These are phyloP conservation scores for Naganishia liquefaciens DNA, from an alignment of 1,284 basidiomycete species.

Conservation along the genomic window DNA sequence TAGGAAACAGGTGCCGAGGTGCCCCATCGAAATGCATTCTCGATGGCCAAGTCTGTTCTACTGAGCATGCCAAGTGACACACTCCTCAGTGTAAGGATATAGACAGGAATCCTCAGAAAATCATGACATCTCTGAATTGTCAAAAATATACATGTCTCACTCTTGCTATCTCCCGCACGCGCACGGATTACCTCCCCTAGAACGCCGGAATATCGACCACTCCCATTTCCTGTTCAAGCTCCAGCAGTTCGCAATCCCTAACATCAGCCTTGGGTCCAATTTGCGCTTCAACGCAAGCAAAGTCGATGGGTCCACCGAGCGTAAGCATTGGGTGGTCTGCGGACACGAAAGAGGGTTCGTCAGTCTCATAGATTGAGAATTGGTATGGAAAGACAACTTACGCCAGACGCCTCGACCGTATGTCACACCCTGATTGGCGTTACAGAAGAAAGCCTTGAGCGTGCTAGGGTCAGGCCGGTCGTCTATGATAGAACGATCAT, in stretches of 20 bases:
- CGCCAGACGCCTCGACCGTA: slow-evolving; percentile 85
- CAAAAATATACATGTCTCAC: too few relatives aligned
- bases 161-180: too few relatives aligned
- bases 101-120: too few relatives aligned
- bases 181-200: not conserved
- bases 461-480: slow-evolving; percentile 72
- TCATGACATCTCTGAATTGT: too few relatives aligned
- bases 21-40: too few relatives aligned
- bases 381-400: slow-evolving; percentile 54
- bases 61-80: too few relatives aligned
- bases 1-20: too few relatives aligned
- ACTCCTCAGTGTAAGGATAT: too few relatives aligned
- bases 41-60: too few relatives aligned
- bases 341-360: not conserved
- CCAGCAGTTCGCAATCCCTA: slow-evolving; percentile 51
- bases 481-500: slow-evolving; percentile 52
- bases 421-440: slow-evolving; percentile 71
- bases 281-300: slow-evolving; percentile 54
- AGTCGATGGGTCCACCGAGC: slow-evolving; percentile 50
- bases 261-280: slow-evolving; percentile 46
- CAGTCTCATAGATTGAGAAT: slow-evolving; percentile 4
- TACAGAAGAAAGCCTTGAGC: slow-evolving; percentile 50
- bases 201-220: slow-evolving; percentile 32
- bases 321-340: slow-evolving; percentile 53
- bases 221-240: slow-evolving; percentile 37